A percentile compares a stretch with the other conserved stretches of the same genome.
phyloP scores from a whole-genome alignment of 164 flowering plant species.

The Sextonia rubra region DNA sequence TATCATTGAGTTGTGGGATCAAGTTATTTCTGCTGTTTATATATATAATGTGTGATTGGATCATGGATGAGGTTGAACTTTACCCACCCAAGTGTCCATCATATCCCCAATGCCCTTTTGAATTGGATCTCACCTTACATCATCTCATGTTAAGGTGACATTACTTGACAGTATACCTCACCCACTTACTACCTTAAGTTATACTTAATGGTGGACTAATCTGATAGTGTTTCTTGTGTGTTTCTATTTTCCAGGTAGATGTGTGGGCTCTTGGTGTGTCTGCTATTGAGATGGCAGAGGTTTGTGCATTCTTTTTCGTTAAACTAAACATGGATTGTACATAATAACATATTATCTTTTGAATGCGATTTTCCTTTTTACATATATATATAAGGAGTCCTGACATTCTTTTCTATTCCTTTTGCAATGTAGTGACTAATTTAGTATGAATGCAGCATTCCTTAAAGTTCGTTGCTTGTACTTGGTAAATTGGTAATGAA shows the following conservation, averaged over 20 bases:
- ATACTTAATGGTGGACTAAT: too few relatives aligned
- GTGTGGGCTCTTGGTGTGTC: constrained; percentile 99
- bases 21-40: too few relatives aligned
- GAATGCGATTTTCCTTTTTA: neutral
- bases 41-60: too few relatives aligned
- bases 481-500: neutral
- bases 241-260: constrained; percentile 65
- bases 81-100: too few relatives aligned
- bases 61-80: too few relatives aligned
- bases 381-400: neutral
- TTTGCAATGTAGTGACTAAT: neutral
- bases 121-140: too few relatives aligned
- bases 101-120: too few relatives aligned
- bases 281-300: constrained; percentile 99
- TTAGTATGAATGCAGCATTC: neutral
- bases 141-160: too few relatives aligned
- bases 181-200: too few relatives aligned
- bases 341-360: neutral
- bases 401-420: neutral
- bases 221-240: too few relatives aligned
- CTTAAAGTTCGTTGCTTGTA: neutral
- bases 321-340: neutral
- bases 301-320: constrained; percentile 17
- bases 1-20: too few relatives aligned
- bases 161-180: too few relatives aligned